Base-by-base conservation (phyloP, 2,329 filamentous ascomycete genomes). In the Neonectria neomacrospora region DNA sequence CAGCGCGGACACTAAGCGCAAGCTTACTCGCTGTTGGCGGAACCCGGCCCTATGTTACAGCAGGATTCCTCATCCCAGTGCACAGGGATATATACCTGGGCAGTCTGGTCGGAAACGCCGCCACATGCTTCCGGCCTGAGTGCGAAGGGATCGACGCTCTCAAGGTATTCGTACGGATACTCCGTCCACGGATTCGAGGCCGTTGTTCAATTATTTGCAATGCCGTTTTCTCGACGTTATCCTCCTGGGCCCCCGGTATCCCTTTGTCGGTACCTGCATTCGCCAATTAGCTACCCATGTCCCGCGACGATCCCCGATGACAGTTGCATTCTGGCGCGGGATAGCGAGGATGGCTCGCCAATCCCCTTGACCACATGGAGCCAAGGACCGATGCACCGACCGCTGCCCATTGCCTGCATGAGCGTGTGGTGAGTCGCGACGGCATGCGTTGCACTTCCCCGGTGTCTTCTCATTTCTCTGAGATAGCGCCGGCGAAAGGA, bases 291-390 rank as follows among this genome's bases (percentile, higher is more conserved):
- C 48, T 16, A 57, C 45, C 59, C 59, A 54, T 63, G 54, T 63
- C 54, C 60, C 60, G 50, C 44, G 60, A 58, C 60, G 60, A 63
- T 63, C 60, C 50, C 60, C 54, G 60, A 58, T 30, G 48, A 63
- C 54, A 37, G 60, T 63, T 63, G 44, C 50, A 58, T 54, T 54
- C 54, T 58, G 60, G 54, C 18, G 52, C 50, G 14, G 47, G 47
- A 50, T 50, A 37, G 50, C 54, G 48, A 52, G 41, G 41, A 58
- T 63, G 48, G 54, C 41, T 50, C 41, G 54, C 44, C 45, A 42
- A 23, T 41, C 60, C 60, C 60, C 50, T 28, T 50, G 47, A 50
- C 47, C n/a, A 50, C 47, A 50, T 52, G 52, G 55, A 42, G 34
- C 28, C 14, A 54, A 54, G 54, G 54, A 58, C 50, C 37, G 54